phyloP scores from a whole-genome alignment of 306 rosid genomes.

The Calophaca sinica region DNA sequence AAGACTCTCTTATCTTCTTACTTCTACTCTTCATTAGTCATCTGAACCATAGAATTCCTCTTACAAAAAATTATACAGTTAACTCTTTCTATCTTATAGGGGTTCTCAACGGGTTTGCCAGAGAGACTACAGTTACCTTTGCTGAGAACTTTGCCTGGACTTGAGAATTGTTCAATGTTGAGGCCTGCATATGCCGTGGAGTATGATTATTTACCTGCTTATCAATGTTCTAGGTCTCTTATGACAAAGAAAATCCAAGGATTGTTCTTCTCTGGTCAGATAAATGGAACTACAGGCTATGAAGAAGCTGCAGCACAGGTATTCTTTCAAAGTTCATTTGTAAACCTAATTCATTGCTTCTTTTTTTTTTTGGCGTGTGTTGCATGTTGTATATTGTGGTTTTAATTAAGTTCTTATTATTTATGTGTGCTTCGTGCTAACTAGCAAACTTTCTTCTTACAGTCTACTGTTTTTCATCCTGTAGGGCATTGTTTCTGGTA shows the following conservation, averaged over 20 bases:
- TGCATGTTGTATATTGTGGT: neutral
- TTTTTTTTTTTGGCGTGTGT: neutral
- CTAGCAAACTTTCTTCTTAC: slow-evolving; percentile 37
- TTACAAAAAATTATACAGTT: slow-evolving; percentile 20
- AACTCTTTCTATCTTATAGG: slow-evolving; percentile 57
- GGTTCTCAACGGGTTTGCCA: slow-evolving; percentile 97
- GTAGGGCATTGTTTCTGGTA: slow-evolving; percentile 92
- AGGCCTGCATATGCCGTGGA: slow-evolving; percentile 99
- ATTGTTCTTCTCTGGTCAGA: slow-evolving; percentile 98
- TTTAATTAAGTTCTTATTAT: slow-evolving; percentile 27
- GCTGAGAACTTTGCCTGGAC: slow-evolving; percentile 97
- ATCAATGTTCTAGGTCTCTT: slow-evolving; percentile 89
- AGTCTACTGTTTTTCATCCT: slow-evolving; percentile 28
- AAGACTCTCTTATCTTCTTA: neutral
- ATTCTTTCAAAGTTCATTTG: slow-evolving; percentile 41
- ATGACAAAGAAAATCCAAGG: slow-evolving; percentile 96
- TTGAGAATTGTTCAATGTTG: slow-evolving; percentile 94
- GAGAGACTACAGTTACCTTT: slow-evolving; percentile 92
- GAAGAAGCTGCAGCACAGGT: slow-evolving; percentile 99
- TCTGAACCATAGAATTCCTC: slow-evolving; percentile 17
- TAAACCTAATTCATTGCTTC: neutral
- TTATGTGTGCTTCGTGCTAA: slow-evolving; percentile 26
- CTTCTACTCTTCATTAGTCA: neutral
- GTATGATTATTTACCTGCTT: slow-evolving; percentile 92
- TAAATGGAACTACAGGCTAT: slow-evolving; percentile 97